Evolutionary conservation across 306 rosid species (phyloP).

Genomic region (Casuarina cunninghamiana): DNA sequence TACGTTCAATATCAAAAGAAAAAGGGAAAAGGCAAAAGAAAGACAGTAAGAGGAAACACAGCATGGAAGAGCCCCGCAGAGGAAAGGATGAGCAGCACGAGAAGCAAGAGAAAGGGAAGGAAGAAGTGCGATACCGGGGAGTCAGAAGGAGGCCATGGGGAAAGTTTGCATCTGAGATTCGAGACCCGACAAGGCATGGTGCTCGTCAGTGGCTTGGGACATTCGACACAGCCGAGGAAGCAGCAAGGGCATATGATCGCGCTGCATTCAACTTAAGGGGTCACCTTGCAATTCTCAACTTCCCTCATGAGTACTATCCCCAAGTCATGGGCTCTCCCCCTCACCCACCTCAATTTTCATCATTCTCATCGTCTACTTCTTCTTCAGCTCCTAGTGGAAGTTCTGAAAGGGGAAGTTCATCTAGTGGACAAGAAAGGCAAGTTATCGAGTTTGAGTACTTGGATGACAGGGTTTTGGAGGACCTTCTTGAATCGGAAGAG

Average conservation of each 20-base stretch:
- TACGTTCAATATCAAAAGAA: neutral
- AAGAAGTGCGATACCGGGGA: conserved; percentile 58
- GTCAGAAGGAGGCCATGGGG: conserved; percentile 85
- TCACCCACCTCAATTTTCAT: conserved; percentile 49
- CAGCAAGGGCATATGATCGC: conserved; percentile 81
- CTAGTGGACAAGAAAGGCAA: conserved; percentile 36
- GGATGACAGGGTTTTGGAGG: conserved; percentile 74
- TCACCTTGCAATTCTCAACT: conserved; percentile 74
- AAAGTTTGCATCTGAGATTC: conserved; percentile 80
- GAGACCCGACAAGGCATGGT: conserved; percentile 75
- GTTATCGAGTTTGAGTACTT: conserved; percentile 67
- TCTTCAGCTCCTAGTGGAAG: conserved; percentile 12
- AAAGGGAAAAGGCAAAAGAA: neutral
- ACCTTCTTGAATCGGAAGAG: conserved; percentile 64
- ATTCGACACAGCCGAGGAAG: conserved; percentile 79
- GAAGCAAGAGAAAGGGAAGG: conserved; percentile 39
- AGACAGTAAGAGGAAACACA: neutral
- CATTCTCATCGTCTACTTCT: conserved; percentile 26
- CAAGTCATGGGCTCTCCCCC: conserved; percentile 58
- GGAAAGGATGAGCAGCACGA: conserved; percentile 45
- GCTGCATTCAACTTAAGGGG: conserved; percentile 77
- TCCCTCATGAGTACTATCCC: conserved; percentile 76
- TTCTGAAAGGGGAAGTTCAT: conserved; percentile 24
- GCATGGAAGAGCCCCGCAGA: conserved; percentile 52
- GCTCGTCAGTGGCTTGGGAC: conserved; percentile 85